Evolutionary conservation across 1,284 basidiomycete genomes (phyloP), one percentile per base, ranked within the genome.

Genomic region (Ceratobasidium sp.): DNA sequence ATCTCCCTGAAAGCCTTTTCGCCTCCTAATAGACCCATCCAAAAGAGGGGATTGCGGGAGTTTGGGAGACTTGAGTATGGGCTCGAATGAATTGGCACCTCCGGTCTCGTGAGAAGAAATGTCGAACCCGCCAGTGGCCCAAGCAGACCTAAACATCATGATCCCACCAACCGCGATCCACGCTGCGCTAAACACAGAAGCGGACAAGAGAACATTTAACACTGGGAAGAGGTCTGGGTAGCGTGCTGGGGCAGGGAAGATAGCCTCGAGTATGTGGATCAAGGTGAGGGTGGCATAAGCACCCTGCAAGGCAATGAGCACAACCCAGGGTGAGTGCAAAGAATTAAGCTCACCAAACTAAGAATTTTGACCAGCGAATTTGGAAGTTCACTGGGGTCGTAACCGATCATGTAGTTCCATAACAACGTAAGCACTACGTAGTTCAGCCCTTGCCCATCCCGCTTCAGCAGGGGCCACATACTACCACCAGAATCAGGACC

Each of bases 201-300:
- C 92, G 79, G 89, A 89, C 56, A 96, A 80, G n/a, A 95, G 86
- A 2, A 96, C 90, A 80, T 96, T 97, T 43, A 96, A 83, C 0
- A 97, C 94, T 0, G 92, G 84, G 80, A 89, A 97, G 63, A 98
- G 81, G 80, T 98, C 94, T 0, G 95, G 96, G 78, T 95, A 92
- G 76, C 91, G 89, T 8, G 85, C 79, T 2, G 92, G 92, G 22
- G 93, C 88, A 0, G 84, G 74, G 46, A 92, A 73, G 8, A 90
- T 37, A 22, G 88, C 68, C 80, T 97, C 94, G 16, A 90, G 79
- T 9, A 88, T 2, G 79, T 96, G 94, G 7, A 96, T 81, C 0
- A 81, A 62, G 0, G 86, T 31, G 54, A 89, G 89, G 0, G 86
- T 84, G 0, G 82, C 74, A 79, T 96, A 93, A 54, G 88, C 84